Base-by-base conservation (phyloP, 768 basidiomycete species). In the Coprinellus micaceus region DNA sequence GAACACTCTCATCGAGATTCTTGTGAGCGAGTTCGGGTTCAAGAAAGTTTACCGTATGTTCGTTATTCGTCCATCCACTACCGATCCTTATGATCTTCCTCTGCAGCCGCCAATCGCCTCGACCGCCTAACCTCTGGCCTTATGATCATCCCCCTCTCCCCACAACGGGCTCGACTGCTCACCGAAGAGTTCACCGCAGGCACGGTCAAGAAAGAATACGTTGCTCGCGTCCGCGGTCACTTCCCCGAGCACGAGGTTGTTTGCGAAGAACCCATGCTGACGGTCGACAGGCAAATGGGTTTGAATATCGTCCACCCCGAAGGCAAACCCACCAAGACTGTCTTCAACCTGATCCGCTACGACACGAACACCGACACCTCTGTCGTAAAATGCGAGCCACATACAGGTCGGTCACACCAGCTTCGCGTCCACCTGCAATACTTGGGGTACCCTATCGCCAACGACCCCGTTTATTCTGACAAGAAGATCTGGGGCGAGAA, bases 371-470 rank as follows among this genome's bases (percentile, higher is more conserved):
- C 91, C 2, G 74, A 96, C 66, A 91, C 88, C 57, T 95, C 90
- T 63, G 89, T 98, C 6, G 80, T 99, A 6, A 85, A 82, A 56
- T 99, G 96, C 71, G 83, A 81, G 64, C 96, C 96, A 2, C 73
- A 89, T 56, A 99, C 97, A 4, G 96, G 96, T 47, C 82, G 96
- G 60, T 97, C 97, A 0, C 97, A 99, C 72, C 97, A 99, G 71
- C 91, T 98, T 56, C 83, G 97, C 49, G 96, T 99, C 2, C 97
- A 99, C 66, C 81, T 99, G 2, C 97, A 98, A 71, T 98, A 82
- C 70, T 82, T 99, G 55, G 97, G 96, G 1, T 76, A 91, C 66
- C 89, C 97, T 0, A 94, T 99, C 60, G 91, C 92, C 11, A 98
- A 99, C 67, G 97, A 98, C 62, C 91, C 94, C 2, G 81, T 98